Conservation (phyloP, 192 early-diverging fungal species). For the Coemansia sp. region DNA sequence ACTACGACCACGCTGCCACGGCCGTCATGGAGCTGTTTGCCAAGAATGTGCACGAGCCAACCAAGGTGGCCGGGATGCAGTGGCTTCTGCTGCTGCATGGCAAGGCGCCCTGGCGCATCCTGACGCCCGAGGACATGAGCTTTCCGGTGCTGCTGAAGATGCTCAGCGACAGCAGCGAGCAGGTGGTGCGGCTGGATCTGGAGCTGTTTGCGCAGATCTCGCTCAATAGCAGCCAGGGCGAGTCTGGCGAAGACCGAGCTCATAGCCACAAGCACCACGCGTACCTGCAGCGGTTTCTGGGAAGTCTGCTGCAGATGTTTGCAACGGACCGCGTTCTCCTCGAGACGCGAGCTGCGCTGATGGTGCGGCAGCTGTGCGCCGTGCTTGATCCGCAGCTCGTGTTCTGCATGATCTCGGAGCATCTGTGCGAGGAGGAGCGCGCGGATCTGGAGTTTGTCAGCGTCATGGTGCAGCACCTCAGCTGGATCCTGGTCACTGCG, state of each 20-base stretch:
- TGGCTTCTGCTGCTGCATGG: conserved; percentile 98
- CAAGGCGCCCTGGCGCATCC: conserved; percentile 83
- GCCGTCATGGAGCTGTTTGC: conserved; percentile 66
- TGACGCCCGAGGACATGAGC: conserved; percentile 85
- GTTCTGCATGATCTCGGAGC: conserved; percentile 83
- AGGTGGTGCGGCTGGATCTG: conserved; percentile 90
- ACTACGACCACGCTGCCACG: conserved; percentile 80
- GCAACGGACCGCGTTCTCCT: conserved; percentile 83
- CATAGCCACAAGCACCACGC: background rate
- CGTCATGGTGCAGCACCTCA: conserved; percentile 97
- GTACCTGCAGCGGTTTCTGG: conserved; percentile 89
- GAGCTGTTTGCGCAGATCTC: conserved; percentile 96
- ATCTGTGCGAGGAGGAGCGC: conserved; percentile 53
- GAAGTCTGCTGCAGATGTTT: conserved; percentile 88
- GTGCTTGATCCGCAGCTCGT: conserved; percentile 90
- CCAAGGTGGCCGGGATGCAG: conserved; percentile 86
- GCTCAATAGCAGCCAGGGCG: conserved; percentile 11
- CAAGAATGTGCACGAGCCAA: conserved; percentile 89
- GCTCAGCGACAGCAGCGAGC: conserved; percentile 91
- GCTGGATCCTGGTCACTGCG: conserved; percentile 94
- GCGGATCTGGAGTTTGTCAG: conserved; percentile 80
- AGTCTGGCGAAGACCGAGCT: background rate
- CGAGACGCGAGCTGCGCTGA: conserved; percentile 87
- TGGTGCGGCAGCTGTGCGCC: conserved; percentile 91
- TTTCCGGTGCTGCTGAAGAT: conserved; percentile 88